phyloP scores from a whole-genome alignment of 192 early-diverging fungal species.

The Entomortierella lignicola region DNA sequence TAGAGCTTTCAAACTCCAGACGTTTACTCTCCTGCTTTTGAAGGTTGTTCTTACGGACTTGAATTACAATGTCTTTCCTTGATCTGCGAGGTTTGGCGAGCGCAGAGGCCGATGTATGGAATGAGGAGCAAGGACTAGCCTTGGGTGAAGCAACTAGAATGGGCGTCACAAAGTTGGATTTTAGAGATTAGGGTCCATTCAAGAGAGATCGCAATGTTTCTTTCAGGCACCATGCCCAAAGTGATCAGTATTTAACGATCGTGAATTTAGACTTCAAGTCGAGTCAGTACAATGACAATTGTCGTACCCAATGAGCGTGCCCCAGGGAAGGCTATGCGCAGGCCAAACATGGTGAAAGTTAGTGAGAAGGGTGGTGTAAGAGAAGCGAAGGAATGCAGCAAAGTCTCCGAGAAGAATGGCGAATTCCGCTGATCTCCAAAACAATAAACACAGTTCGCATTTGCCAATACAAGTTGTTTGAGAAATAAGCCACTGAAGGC shows the following conservation, averaged over 20 bases:
- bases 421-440: slow-evolving; percentile 15
- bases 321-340: slow-evolving; percentile 43
- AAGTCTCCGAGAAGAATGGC: slow-evolving; percentile 5
- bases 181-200: not conserved
- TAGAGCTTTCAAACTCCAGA: slow-evolving; percentile 35
- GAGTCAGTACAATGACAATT: not conserved
- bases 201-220: not conserved
- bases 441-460: slow-evolving; percentile 2
- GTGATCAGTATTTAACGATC: not conserved
- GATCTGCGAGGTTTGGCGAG: slow-evolving; percentile 44
- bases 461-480: not conserved
- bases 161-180: not conserved
- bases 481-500: not conserved
- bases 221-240: not conserved
- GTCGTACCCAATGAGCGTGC: slow-evolving; percentile 49
- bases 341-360: slow-evolving; percentile 42
- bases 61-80: slow-evolving; percentile 50
- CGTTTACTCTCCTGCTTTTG: slow-evolving; percentile 49
- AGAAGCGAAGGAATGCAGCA: not conserved
- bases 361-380: not conserved
- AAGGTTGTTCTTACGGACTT: slow-evolving; percentile 49
- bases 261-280: too few species aligned
- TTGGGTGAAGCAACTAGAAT: slow-evolving; percentile 41
- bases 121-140: slow-evolving; percentile 19
- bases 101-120: slow-evolving; percentile 45